Base-by-base conservation (phyloP, 495 filamentous ascomycete species). In the Neurospora cerealis region DNA sequence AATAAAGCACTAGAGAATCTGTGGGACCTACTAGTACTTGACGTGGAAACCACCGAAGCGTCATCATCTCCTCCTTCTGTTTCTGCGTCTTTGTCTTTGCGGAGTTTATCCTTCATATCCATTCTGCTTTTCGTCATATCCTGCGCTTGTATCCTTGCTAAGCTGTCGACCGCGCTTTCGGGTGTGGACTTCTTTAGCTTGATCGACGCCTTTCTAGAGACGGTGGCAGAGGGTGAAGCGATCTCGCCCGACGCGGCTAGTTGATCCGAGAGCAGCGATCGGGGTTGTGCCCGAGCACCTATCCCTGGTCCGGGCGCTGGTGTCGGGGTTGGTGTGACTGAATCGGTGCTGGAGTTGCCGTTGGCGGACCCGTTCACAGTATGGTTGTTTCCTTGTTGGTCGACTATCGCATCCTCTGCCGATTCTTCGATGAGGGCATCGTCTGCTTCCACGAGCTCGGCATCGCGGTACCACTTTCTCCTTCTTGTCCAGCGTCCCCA, bases 401-500 rank as follows among this genome's bases (percentile, higher is more conserved):
- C 21, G 44, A 40, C 15, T 70, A 72, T 9, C 80, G 75, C n/a
- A 82, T 83, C 24, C 81, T 81, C 17, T 80, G 77, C 15, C 81
- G 83, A 5, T 80, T 83, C 71, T 83, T 74, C 72, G 85, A 85
- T 6, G 76, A 82, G 28, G 32, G 54, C 69, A 73, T 81, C 82
- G 34, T 87, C 82, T 28, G 89, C 82, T 75, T 99, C 96, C 42
- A 97, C 92, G 24, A 99, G 89, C 81, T 99, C 96, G 36, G 96
- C 96, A 77, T 97, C 96, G 38, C 96, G 91, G 78, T 91, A 94
- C 96, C 96, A 99, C 81, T 98, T 99, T 71, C 96, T 85, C 13
- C 96, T 89, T 36, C 96, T 89, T 0, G 96, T 99, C 83, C 97
- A 99, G 39, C 94, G 89, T 36, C 94, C 93, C 96, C 96, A 99